phyloP scores from a whole-genome alignment of 805 yeast genomes.

The Lachancea waltii region DNA sequence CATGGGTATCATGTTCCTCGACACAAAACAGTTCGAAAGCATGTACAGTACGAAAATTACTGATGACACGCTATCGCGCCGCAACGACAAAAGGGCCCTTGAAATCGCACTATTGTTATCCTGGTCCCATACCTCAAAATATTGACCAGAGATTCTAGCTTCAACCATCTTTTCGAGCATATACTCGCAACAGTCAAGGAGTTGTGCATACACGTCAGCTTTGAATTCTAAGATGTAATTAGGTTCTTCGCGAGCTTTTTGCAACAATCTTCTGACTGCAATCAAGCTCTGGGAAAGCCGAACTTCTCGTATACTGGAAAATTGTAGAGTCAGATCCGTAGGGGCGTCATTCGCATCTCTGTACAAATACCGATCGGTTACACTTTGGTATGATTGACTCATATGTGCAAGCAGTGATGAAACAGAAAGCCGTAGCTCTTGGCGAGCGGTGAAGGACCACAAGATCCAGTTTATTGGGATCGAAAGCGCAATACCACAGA shows the following conservation, averaged over 20 bases:
- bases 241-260: conserved; percentile 35
- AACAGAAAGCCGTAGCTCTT: conserved; percentile 36
- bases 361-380: conserved; percentile 43
- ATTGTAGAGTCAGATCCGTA: conserved; percentile 38
- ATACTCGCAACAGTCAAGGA: conserved; percentile 35
- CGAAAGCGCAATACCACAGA: conserved; percentile 36
- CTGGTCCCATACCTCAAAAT: conserved; percentile 41
- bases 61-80: conserved; percentile 44
- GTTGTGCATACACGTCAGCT: conserved; percentile 27
- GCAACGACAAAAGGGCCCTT: conserved; percentile 35
- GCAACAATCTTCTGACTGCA: conserved; percentile 35
- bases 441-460: conserved; percentile 44
- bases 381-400: conserved; percentile 41
- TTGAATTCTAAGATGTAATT: conserved; percentile 34
- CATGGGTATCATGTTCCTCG: conserved; percentile 35
- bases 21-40: conserved; percentile 38
- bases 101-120: conserved; percentile 36
- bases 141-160: conserved; percentile 43
- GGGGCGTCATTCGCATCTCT: conserved; percentile 43
- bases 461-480: conserved; percentile 39
- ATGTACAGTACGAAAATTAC: conserved; percentile 40
- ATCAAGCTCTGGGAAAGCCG: conserved; percentile 40
- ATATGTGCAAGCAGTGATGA: conserved; percentile 38
- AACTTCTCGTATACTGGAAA: conserved; percentile 43
- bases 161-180: conserved; percentile 40